phyloP scores from a whole-genome alignment of 441 rosid species.

The Rhodomyrtus psidioides region DNA sequence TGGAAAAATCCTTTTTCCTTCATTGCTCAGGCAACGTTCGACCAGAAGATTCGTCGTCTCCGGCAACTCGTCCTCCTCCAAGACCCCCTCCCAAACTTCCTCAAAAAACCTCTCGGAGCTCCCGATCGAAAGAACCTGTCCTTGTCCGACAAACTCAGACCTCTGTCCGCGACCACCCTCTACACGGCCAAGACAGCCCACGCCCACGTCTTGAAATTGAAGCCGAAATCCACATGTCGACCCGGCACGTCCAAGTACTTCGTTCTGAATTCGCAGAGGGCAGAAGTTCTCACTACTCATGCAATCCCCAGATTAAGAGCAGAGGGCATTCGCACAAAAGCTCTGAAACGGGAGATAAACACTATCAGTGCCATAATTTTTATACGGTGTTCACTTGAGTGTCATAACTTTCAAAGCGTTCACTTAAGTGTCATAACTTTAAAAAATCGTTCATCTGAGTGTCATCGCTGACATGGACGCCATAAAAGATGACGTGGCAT shows the following conservation, averaged over 20 bases:
- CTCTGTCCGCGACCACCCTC: too few species aligned
- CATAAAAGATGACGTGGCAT: too few species aligned
- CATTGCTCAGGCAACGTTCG: constrained; percentile 15
- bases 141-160: constrained; percentile 76
- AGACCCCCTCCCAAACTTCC: constrained; percentile 24
- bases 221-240: constrained; percentile 88
- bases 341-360: too few species aligned
- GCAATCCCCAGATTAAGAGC: constrained; percentile 67
- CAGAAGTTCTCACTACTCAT: constrained; percentile 53
- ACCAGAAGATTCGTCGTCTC: constrained; percentile 30
- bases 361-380: too few species aligned
- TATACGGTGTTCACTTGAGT: too few species aligned
- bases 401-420: too few species aligned
- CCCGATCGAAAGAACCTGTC: constrained; percentile 40
- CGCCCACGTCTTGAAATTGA: constrained; percentile 34
- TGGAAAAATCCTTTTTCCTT: constrained; percentile 12
- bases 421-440: too few species aligned
- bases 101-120: constrained; percentile 22
- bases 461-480: too few species aligned
- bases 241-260: constrained; percentile 71
- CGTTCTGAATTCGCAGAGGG: constrained; percentile 74
- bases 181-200: constrained; percentile 15
- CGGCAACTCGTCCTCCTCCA: constrained; percentile 39
- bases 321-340: constrained; percentile 50
- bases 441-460: too few species aligned